These are phyloP conservation scores for Boletus vermiculosoides DNA, from an alignment of 768 basidiomycete genomes.

Conservation along the genomic window DNA sequence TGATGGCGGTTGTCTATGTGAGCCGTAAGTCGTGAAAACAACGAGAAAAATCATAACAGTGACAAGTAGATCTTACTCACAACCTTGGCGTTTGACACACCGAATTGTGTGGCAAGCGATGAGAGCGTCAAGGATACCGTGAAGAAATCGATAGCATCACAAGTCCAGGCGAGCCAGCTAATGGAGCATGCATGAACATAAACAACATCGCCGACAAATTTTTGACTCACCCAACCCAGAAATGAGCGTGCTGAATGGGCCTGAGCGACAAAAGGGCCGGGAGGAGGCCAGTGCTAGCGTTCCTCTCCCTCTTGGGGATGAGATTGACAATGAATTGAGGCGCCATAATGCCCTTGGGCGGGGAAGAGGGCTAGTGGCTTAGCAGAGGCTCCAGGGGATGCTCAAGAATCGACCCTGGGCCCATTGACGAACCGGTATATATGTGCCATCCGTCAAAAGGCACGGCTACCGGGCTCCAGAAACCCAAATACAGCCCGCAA, in stretches of 20 bases:
- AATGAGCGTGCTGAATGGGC: conserved; percentile 56
- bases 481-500: conserved; percentile 12
- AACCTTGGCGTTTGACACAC: conserved; percentile 41
- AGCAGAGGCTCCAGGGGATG: not conserved
- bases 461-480: conserved; percentile 3
- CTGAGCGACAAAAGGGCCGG: conserved; percentile 44
- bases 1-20: conserved; percentile 74
- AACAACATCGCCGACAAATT: not conserved
- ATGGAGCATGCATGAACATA: not conserved
- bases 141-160: conserved; percentile 87
- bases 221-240: conserved; percentile 51
- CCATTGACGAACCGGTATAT: conserved; percentile 7
- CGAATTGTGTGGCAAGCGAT: conserved; percentile 48
- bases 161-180: conserved; percentile 85
- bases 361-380: not conserved
- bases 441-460: not conserved
- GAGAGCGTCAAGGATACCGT: conserved; percentile 62
- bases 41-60: not conserved
- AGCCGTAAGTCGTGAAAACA: not conserved
- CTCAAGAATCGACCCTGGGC: not conserved
- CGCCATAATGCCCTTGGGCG: conserved; percentile 8
- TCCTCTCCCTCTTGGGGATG: conserved; percentile 47
- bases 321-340: conserved; percentile 45
- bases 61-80: conserved; percentile 27
- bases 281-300: conserved; percentile 37